Evolutionary conservation across 2,329 filamentous ascomycete species (phyloP).

Genomic region (Alternaria triticimaculans): DNA sequence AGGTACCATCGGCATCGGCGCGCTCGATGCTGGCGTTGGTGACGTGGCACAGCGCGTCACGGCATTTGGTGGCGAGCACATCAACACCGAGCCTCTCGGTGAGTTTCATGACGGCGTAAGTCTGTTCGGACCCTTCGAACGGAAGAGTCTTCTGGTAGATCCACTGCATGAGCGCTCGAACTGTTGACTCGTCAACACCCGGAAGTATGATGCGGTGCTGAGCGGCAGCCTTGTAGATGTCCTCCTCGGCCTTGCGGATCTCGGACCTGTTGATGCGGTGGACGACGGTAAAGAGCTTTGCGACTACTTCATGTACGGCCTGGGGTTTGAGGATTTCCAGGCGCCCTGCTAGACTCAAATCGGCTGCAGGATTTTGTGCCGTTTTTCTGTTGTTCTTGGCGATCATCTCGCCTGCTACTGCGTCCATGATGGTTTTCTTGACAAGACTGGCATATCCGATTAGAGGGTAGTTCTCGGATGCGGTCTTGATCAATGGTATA

Average conservation of each 20-base stretch:
- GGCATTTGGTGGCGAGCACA: constrained; percentile 19
- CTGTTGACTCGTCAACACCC: neutral
- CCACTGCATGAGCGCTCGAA: constrained; percentile 28
- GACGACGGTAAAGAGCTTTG: constrained; percentile 8
- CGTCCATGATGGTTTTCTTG: neutral
- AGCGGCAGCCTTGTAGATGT: constrained; percentile 19
- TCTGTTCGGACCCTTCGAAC: constrained; percentile 12
- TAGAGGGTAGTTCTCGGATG: constrained; percentile 5
- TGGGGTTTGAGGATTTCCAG: constrained; percentile 16
- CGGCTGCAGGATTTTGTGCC: neutral
- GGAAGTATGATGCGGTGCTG: constrained; percentile 26
- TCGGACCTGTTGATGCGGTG: constrained; percentile 16
- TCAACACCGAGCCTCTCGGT: no score
- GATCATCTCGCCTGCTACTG: constrained; percentile 2
- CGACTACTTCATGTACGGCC: constrained; percentile 10
- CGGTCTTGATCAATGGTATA: neutral
- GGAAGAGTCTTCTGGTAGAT: constrained; percentile 12
- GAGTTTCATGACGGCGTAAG: constrained; percentile 21
- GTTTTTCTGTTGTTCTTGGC: constrained; percentile 5
- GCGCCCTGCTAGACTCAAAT: neutral
- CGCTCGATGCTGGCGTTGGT: constrained; percentile 7
- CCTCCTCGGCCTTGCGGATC: neutral
- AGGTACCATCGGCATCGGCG: constrained; percentile 2
- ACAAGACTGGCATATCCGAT: neutral
- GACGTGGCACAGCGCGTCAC: constrained; percentile 12